These are phyloP conservation scores for Allomyces javanicus DNA, from an alignment of 192 early-diverging fungal genomes.

Conservation along the genomic window DNA sequence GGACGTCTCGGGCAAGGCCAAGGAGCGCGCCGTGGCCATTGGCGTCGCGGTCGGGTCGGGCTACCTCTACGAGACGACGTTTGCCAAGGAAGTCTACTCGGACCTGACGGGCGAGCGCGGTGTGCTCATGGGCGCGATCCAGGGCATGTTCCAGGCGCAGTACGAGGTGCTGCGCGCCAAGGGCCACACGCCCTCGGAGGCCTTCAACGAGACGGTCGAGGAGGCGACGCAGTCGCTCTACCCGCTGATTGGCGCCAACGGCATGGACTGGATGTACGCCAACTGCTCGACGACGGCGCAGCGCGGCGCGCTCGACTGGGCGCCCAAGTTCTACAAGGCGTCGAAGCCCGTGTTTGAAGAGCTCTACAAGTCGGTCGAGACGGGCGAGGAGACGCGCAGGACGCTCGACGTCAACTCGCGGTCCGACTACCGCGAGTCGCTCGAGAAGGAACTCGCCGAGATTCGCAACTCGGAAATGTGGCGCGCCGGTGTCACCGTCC, in stretches of 20 bases:
- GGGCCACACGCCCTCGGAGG: slow-evolving; percentile 92
- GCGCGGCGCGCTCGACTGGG: slow-evolving; percentile 94
- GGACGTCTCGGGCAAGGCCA: slow-evolving; percentile 80
- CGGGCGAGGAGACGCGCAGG: slow-evolving; percentile 71
- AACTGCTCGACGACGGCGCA: slow-evolving; percentile 93
- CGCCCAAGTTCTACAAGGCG: slow-evolving; percentile 73
- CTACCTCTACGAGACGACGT: slow-evolving; percentile 94
- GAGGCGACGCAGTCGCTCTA: slow-evolving; percentile 96
- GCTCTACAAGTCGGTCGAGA: slow-evolving; percentile 67
- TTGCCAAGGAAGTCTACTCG: slow-evolving; percentile 90
- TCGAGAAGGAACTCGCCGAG: slow-evolving; percentile 77
- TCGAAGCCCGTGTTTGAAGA: slow-evolving; percentile 86
- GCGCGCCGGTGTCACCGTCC: slow-evolving; percentile 71
- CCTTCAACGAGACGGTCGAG: slow-evolving; percentile 99
- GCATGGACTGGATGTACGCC: slow-evolving; percentile 98
- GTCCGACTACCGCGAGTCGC: slow-evolving; percentile 76
- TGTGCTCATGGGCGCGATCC: slow-evolving; percentile 94
- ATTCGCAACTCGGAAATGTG: slow-evolving; percentile 85
- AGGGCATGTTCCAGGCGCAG: slow-evolving; percentile 87
- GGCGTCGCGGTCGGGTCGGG: slow-evolving; percentile 90
- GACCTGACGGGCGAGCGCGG: slow-evolving; percentile 94
- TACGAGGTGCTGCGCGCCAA: slow-evolving; percentile 85
- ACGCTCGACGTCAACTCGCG: slow-evolving; percentile 72
- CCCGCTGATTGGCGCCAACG: slow-evolving; percentile 85
- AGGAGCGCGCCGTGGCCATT: slow-evolving; percentile 75